Evolutionary conservation across 495 filamentous ascomycete species (phyloP).

Genomic region (Penicillium waksmanii): DNA sequence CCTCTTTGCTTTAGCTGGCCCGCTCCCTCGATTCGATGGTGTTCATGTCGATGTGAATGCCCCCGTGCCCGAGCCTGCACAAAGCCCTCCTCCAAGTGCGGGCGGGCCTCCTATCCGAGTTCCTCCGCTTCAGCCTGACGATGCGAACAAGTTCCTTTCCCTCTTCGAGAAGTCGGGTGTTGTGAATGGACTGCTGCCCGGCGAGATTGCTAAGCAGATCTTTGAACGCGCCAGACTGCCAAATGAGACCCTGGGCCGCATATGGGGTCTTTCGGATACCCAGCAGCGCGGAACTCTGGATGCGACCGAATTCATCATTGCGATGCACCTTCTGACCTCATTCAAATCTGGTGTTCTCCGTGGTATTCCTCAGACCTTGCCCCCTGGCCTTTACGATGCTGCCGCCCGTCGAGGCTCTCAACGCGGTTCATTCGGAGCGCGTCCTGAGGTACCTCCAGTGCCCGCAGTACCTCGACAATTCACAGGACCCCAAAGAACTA

Average conservation of each 20-base stretch:
- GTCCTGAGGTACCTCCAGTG: constrained; percentile 51
- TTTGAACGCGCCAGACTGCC: constrained; percentile 91
- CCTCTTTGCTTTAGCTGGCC: constrained; percentile 62
- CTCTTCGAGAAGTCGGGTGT: constrained; percentile 88
- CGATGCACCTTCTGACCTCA: constrained; percentile 94
- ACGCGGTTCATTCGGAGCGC: constrained; percentile 50
- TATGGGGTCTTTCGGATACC: constrained; percentile 93
- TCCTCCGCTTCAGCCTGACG: constrained; percentile 85
- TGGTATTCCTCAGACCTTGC: constrained; percentile 78
- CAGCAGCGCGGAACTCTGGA: constrained; percentile 90
- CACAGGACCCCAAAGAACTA: constrained; percentile 66
- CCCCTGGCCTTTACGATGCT: constrained; percentile 87
- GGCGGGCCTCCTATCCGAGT: constrained; percentile 82
- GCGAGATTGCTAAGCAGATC: constrained; percentile 88
- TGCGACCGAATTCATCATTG: constrained; percentile 92
- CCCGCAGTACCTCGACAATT: constrained; percentile 74
- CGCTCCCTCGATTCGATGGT: constrained; percentile 91
- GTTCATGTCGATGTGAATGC: constrained; percentile 48
- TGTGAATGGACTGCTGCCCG: constrained; percentile 79
- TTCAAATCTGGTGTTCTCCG: constrained; percentile 81
- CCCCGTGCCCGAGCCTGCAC: constrained; percentile 42
- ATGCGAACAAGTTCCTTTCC: constrained; percentile 80
- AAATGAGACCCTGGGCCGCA: constrained; percentile 86
- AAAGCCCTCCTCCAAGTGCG: constrained; percentile 65
- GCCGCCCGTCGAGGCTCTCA: constrained; percentile 69